A percentile compares a stretch with the other conserved stretches of the same genome.
Conservation (phyloP, 805 yeast species). For the Candida manassasensis region DNA sequence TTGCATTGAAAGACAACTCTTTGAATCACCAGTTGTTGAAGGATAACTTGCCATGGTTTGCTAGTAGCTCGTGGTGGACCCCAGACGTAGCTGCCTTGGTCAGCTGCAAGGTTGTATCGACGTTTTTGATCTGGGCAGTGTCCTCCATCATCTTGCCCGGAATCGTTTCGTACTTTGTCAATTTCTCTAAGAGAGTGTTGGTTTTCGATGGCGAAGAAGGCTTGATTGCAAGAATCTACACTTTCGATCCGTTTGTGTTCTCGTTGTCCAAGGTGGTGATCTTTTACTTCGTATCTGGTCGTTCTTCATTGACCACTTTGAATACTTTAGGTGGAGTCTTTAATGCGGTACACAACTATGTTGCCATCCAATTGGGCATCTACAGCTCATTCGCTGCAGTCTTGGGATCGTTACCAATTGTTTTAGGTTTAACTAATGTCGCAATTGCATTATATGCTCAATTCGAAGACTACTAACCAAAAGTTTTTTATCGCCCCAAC, state of each 20-base stretch:
- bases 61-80: slow-evolving; percentile 18
- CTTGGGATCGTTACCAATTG: slow-evolving; percentile 46
- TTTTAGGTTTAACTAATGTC: slow-evolving; percentile 43
- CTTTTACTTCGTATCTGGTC: slow-evolving; percentile 34
- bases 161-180: slow-evolving; percentile 45
- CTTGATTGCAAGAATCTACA: slow-evolving; percentile 34
- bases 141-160: slow-evolving; percentile 39
- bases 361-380: slow-evolving; percentile 33
- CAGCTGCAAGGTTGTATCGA: slow-evolving; percentile 23
- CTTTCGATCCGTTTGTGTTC: slow-evolving; percentile 52
- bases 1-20: slow-evolving; percentile 30
- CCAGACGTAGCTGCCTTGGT: slow-evolving; percentile 36
- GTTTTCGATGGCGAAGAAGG: slow-evolving; percentile 29
- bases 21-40: slow-evolving; percentile 33
- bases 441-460: slow-evolving; percentile 49
- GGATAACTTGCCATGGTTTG: slow-evolving; percentile 25
- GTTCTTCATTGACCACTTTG: slow-evolving; percentile 25
- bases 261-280: slow-evolving; percentile 44
- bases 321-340: slow-evolving; percentile 21
- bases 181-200: slow-evolving; percentile 43
- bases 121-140: slow-evolving; percentile 37
- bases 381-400: slow-evolving; percentile 29
- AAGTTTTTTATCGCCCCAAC: neutral
- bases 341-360: slow-evolving; percentile 24
- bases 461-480: slow-evolving; percentile 37